A percentile compares a stretch with the other conserved stretches of the same genome.
Evolutionary conservation across 495 filamentous ascomycete genomes (phyloP).

Genomic region (Xylaria telfairii): DNA sequence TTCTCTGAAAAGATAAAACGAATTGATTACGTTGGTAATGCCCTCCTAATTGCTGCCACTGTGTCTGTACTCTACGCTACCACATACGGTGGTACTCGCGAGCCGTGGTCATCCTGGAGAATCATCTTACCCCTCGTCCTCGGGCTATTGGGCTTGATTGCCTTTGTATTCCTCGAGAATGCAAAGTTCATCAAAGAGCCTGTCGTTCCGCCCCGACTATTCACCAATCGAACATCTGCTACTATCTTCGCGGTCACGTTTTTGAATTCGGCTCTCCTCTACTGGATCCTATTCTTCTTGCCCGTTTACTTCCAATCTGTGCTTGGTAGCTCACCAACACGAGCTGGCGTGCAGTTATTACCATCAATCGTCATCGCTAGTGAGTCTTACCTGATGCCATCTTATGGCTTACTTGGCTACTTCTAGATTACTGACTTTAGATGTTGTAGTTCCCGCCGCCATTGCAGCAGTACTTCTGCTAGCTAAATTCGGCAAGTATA

Average conservation of each 20-base stretch:
- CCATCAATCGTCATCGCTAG: neutral
- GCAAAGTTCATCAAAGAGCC: constrained; percentile 35
- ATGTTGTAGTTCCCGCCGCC: neutral
- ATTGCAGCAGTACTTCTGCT: neutral
- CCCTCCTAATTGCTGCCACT: constrained; percentile 38
- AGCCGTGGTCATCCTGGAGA: constrained; percentile 34
- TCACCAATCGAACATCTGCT: constrained; percentile 42
- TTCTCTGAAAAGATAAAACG: neutral
- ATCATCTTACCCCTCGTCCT: constrained; percentile 29
- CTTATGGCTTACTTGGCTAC: too few relatives aligned
- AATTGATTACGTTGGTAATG: constrained; percentile 40
- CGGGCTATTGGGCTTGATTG: constrained; percentile 31
- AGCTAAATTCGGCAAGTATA: neutral
- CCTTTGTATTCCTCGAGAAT: constrained; percentile 37
- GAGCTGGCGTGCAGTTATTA: neutral
- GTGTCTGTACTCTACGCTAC: constrained; percentile 42
- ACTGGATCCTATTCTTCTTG: constrained; percentile 53
- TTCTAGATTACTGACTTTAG: too few relatives aligned
- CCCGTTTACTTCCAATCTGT: constrained; percentile 54
- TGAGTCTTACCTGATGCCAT: neutral
- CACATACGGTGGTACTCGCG: constrained; percentile 36
- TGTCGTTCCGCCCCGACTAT: constrained; percentile 42
- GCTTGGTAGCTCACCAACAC: neutral
- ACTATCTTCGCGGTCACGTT: constrained; percentile 28
- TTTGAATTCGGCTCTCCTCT: constrained; percentile 8